A percentile compares a stretch with the other conserved stretches of the same genome.
These are phyloP conservation scores for Phytophthora pinifolia DNA, from an alignment of 352 stramenopile species.

Conservation along the genomic window DNA sequence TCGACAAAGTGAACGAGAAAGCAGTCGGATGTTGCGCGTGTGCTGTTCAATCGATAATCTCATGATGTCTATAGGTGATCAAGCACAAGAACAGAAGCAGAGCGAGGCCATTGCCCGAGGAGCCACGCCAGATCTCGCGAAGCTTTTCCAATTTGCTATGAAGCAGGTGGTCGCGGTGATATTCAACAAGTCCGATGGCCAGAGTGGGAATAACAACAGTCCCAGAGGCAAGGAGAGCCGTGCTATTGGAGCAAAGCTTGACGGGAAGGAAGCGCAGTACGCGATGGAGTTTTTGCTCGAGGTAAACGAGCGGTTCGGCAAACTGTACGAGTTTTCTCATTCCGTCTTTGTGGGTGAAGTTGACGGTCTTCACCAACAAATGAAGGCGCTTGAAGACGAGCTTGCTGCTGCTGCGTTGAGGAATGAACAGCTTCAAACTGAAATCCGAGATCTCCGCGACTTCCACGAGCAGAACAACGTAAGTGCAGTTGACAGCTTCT, in stretches of 20 bases:
- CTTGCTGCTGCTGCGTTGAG: conserved; percentile 5
- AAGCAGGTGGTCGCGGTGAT: conserved; percentile 38
- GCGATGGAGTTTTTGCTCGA: conserved; percentile 46
- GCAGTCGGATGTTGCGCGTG: conserved; percentile 59
- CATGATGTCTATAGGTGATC: conserved; percentile 50
- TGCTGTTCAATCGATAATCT: conserved; percentile 73
- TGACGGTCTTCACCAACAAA: conserved; percentile 10
- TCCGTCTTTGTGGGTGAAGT: conserved; percentile 37
- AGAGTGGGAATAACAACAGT: conserved; percentile 4
- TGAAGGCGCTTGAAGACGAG: conserved; percentile 16
- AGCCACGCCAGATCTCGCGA: conserved; percentile 41
- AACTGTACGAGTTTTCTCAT: conserved; percentile 41
- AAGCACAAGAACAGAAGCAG: conserved; percentile 51
- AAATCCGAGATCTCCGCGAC: conserved; percentile 44
- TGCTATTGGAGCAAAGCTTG: conserved; percentile 9
- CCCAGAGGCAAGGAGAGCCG: neutral
- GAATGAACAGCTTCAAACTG: conserved; percentile 39
- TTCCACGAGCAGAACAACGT: conserved; percentile 40
- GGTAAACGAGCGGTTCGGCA: conserved; percentile 39
- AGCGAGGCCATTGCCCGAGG: conserved; percentile 45
- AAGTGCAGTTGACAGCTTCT: conserved; percentile 12
- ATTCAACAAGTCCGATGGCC: conserved; percentile 18
- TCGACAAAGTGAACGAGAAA: conserved; percentile 46
- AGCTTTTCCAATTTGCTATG: conserved; percentile 51
- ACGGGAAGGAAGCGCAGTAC: conserved; percentile 44